phyloP scores from a whole-genome alignment of 371 early-diverging fungal species.

The Syncephalastrum sp. region DNA sequence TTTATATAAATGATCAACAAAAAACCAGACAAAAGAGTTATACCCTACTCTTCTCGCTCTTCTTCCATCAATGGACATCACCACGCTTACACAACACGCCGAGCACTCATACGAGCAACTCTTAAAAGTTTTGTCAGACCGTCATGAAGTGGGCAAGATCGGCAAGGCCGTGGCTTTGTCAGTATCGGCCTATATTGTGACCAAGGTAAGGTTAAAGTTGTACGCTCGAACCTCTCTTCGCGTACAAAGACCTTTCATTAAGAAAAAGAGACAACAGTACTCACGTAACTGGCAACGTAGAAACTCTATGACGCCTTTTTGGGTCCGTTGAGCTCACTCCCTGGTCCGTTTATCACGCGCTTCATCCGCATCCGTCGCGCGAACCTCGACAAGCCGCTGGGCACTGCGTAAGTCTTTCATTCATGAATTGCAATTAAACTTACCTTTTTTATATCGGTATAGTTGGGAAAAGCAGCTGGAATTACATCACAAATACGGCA shows the following conservation, averaged over 20 bases:
- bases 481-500: constrained; percentile 22
- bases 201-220: not conserved
- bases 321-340: constrained; percentile 26
- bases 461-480: constrained; percentile 9
- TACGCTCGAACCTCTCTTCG: not conserved
- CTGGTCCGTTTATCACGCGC: constrained; percentile 28
- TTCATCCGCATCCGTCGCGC: constrained; percentile 7
- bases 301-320: constrained; percentile 32
- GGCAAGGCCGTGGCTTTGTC: constrained; percentile 5
- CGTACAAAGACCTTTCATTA: no score
- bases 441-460: not conserved
- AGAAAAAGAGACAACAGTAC: no score
- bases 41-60: no score
- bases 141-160: not conserved
- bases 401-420: constrained; percentile 20
- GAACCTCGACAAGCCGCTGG: constrained; percentile 19
- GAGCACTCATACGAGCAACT: no score
- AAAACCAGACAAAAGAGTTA: no score
- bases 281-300: constrained; percentile 4
- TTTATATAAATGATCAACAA: no score
- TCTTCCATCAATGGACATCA: no score
- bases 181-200: not conserved
- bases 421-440: no score
- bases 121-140: not conserved
- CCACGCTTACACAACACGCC: no score